Evolutionary conservation across 2,329 filamentous ascomycete genomes (phyloP), one percentile per base, ranked within the genome.

Genomic region (Hypoxylon sp.): DNA sequence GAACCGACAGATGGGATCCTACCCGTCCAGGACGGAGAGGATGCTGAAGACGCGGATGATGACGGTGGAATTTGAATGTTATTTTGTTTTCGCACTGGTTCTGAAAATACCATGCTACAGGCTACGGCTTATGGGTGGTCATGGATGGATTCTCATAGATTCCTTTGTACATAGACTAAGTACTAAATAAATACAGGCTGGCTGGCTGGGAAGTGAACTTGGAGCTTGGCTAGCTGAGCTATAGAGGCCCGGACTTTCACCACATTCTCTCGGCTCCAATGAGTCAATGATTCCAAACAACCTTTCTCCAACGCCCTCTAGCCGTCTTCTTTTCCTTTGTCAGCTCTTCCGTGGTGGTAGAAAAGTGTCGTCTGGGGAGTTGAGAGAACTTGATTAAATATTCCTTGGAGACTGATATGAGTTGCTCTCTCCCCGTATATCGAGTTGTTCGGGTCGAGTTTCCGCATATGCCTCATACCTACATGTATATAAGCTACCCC

Each of bases 1-100:
- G 88, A 90, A 72, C 83, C 84, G 1, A 79, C 79, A 1, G 86
- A 88, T 33, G 86, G 85, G 1, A 80, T 87, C 37, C 55, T 73
- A 13, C 65, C 81, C 0, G 75, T 80, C 4, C 79, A 78, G 4
- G 82, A 83, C 48, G 84, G 83, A 57, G 76, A 74, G 22, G 75
- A 75, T 3, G 68, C 55, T 57, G 80, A 81, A 24, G 83, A 83
- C 29, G 81, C 83, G 73, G 85, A 75, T 22, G 76, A 75, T 26
- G 72, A 63, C 52, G 72, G 65, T 19, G 74, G 67, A 2, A 61
- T 70, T 31, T 68, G 63, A 33, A 35, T 9, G 17, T 3, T 9
- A 9, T 11, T 26, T 19, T 24, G 46, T 39, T 47, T n/a, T 2
- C n/a, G 35, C 35, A 13, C 14, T 1, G 42, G 6, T 31, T 8